phyloP scores from a whole-genome alignment of 2,329 filamentous ascomycete genomes.

The Hyphodiscus sp. region DNA sequence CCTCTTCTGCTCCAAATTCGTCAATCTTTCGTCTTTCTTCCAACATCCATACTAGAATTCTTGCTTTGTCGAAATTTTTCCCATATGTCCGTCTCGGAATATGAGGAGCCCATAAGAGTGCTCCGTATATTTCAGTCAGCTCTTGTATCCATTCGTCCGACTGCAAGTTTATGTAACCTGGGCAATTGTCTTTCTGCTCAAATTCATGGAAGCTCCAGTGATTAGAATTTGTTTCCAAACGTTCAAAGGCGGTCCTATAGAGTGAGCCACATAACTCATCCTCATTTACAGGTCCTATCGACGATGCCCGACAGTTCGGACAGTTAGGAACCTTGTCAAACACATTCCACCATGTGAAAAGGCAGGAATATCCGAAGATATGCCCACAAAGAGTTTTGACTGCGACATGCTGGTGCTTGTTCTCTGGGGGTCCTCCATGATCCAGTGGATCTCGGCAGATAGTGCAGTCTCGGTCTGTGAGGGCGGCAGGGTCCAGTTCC shows the following conservation, averaged over 20 bases:
- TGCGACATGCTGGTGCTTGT: neutral
- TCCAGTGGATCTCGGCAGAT: neutral
- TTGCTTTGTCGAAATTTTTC: neutral
- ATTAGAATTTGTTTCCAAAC: neutral
- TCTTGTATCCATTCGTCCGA: neutral
- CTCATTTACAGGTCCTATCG: neutral
- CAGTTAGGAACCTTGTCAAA: neutral
- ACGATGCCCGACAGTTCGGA: neutral
- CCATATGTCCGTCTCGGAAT: neutral
- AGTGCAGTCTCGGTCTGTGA: neutral
- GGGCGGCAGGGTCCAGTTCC: neutral
- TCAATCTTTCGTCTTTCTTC: neutral
- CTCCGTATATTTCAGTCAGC: neutral
- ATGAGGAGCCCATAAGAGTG: neutral
- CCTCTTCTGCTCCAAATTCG: no score
- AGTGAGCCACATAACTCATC: neutral
- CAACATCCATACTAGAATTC: neutral
- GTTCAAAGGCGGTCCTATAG: neutral
- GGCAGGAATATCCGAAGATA: neutral
- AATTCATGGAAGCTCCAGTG: neutral
- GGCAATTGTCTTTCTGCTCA: neutral
- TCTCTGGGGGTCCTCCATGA: neutral
- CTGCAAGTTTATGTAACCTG: neutral
- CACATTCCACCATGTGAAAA: neutral
- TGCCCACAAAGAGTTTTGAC: neutral